Evolutionary conservation across 345 rosid genomes (phyloP), one percentile per base, ranked within the genome.

Genomic region (Pelargonium nanum): DNA sequence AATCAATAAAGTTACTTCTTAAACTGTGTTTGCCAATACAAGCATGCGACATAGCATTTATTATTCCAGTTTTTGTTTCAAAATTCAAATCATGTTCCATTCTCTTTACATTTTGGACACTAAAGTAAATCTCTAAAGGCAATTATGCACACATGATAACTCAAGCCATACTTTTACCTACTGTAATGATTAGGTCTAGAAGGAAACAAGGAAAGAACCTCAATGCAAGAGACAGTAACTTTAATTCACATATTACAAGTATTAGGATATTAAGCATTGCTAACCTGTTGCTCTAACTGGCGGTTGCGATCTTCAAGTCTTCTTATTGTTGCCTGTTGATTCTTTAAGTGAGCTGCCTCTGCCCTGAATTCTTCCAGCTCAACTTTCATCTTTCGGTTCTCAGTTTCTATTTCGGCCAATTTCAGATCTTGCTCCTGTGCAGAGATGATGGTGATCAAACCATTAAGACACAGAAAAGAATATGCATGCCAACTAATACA

Each of bases 251-350:
- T 13, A 7, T 4, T 15, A 20, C 30, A 21, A 51, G 21, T 24
- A 30, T 1, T 20, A 51, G 63, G 48, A 34, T 22, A 59, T 22
- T n/a, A 65, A 67, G 50, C 56, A 72, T 19, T 55, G 55, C 76
- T 70, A 70, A 89, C 99, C 94, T 87, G 99, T 59, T 80, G 96
- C 85, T 93, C 99, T 74, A 93, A 82, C 76, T 89, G 99, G 32
- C 95, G 94, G 68, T 87, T 93, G 65, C 96, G 90, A 69, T 93
- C 99, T 72, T 93, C 99, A 56, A 93, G 92, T 60, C 97, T 85
- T 81, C 99, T 89, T 80, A 93, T 89, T 54, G 99, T 93, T 24
- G 99, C 92, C 73, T 89, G 99, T 68, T 93, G 99, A 79, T 89
- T 93, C 82, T 93, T 93, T 63, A 93, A 76, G 70, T 87, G 99